Percentiles rank a stretch among this genome's conserved stretches.
Conservation (phyloP, 257 asterid genomes). For the Coffea canephora region DNA sequence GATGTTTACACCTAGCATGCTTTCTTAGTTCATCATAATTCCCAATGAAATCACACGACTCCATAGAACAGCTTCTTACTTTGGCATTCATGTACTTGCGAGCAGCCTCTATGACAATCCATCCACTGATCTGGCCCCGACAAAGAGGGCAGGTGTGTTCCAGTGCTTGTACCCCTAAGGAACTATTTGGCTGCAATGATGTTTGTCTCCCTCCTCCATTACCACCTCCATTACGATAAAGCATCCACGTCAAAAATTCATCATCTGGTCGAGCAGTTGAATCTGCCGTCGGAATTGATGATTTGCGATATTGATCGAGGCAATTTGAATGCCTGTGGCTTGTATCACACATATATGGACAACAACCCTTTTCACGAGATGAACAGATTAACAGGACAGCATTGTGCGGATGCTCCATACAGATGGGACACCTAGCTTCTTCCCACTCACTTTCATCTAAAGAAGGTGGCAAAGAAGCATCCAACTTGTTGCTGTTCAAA, state of each 20-base stretch:
- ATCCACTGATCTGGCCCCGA: slow-evolving; percentile 53
- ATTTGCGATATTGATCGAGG: slow-evolving; percentile 21
- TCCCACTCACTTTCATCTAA: slow-evolving; percentile 39
- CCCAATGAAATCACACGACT: slow-evolving; percentile 57
- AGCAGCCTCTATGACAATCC: slow-evolving; percentile 46
- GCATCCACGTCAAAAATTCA: slow-evolving; percentile 11
- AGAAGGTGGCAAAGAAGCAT: not conserved
- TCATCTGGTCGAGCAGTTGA: slow-evolving; percentile 18
- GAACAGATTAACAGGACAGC: slow-evolving; percentile 38
- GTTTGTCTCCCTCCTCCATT: not conserved
- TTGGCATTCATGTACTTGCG: slow-evolving; percentile 49
- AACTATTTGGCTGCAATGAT: slow-evolving; percentile 12
- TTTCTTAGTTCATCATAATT: slow-evolving; percentile 52
- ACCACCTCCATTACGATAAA: slow-evolving; percentile 6
- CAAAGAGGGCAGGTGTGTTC: slow-evolving; percentile 67
- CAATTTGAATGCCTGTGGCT: slow-evolving; percentile 51
- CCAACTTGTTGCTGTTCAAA: not conserved
- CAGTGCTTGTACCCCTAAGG: slow-evolving; percentile 25
- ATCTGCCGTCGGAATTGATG: slow-evolving; percentile 29
- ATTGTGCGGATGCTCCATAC: slow-evolving; percentile 40
- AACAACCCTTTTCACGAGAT: slow-evolving; percentile 23
- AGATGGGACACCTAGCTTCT: slow-evolving; percentile 69
- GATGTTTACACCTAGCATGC: slow-evolving; percentile 76
- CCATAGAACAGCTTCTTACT: slow-evolving; percentile 56
- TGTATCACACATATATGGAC: slow-evolving; percentile 78